A percentile compares a stretch with the other conserved stretches of the same genome.
phyloP scores from a whole-genome alignment of 83 land plant genomes.

The Isoetes engelmannii region DNA sequence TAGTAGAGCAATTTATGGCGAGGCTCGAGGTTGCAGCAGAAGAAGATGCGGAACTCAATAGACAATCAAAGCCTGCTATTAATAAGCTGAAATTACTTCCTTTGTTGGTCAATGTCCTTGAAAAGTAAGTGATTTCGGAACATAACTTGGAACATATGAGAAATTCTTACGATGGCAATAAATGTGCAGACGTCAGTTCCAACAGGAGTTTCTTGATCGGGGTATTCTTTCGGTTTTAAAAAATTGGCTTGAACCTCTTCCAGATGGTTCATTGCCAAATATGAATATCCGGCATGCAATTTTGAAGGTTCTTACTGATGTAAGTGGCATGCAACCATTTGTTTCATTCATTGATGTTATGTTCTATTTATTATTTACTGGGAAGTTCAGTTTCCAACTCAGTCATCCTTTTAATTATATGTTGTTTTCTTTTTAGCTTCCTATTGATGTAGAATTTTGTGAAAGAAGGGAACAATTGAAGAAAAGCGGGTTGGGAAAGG shows the following conservation, averaged over 20 bases:
- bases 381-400: background rate
- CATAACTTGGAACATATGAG: background rate
- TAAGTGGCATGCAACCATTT: conserved; percentile 19
- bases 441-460: conserved; percentile 71
- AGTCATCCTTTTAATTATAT: background rate
- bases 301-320: conserved; percentile 77
- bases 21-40: conserved; percentile 89
- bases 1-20: conserved; percentile 92
- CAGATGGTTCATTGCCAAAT: conserved; percentile 94
- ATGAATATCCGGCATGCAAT: conserved; percentile 78
- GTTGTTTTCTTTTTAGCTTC: conserved; percentile 43
- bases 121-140: conserved; percentile 16
- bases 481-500: conserved; percentile 94
- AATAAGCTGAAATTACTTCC: conserved; percentile 71
- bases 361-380: background rate
- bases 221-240: conserved; percentile 73
- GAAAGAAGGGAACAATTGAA: conserved; percentile 80
- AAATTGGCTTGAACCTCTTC: conserved; percentile 95
- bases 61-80: conserved; percentile 74
- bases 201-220: conserved; percentile 90
- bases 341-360: background rate
- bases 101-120: conserved; percentile 18
- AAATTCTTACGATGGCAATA: background rate
- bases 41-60: conserved; percentile 82
- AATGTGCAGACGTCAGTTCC: conserved; percentile 73